Base-by-base conservation (phyloP, 78 protist genomes). In the Dictyostelium capitatum region DNA sequence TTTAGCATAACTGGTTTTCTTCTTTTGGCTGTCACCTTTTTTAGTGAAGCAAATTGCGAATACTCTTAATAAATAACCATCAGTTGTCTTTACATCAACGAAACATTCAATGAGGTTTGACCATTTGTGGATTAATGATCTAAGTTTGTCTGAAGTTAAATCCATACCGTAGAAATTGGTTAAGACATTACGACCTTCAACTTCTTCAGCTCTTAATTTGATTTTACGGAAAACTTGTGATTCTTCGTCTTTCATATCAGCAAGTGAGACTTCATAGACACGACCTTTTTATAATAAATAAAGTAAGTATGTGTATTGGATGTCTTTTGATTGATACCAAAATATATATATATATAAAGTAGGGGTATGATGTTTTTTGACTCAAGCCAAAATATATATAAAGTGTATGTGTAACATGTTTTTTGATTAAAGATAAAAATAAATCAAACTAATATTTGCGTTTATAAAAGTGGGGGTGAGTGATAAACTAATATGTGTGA, bases 151-250 rank as follows among this genome's bases (percentile, higher is more conserved):
- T 7, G 99, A 96, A 97, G 99, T 99, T 93, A 99, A 50, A 82
- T 74, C 84, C 98, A 99, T 95, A 72, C 99, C 99, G 98, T 98
- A 97, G 98, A 99, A 99, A 98, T 98, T 97, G 87, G 99, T 97
- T 41, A 99, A 95, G 80, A 95, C 85, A 79, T 69, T 77, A 59
- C 64, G 7, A 56, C 99, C 99, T 91, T 96, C 97, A 46, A 99
- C 99, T 23, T 99, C 99, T 96, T 98, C 99, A 56, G 78, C 74
- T 82, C 90, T 74, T 65, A 99, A 97, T 80, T 90, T 74, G 96
- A 99, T 95, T 96, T 98, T 98, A 82, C 99, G 98, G 99, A 41
- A 96, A 23, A 84, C 83, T 93, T 97, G 97, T 51, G 93, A 97
- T 96, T 97, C 99, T 28, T 98, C 98, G 54, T 83, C 50, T 91